These are phyloP conservation scores for Yamadazyma sp. DNA, from an alignment of 805 yeast species.

Conservation along the genomic window DNA sequence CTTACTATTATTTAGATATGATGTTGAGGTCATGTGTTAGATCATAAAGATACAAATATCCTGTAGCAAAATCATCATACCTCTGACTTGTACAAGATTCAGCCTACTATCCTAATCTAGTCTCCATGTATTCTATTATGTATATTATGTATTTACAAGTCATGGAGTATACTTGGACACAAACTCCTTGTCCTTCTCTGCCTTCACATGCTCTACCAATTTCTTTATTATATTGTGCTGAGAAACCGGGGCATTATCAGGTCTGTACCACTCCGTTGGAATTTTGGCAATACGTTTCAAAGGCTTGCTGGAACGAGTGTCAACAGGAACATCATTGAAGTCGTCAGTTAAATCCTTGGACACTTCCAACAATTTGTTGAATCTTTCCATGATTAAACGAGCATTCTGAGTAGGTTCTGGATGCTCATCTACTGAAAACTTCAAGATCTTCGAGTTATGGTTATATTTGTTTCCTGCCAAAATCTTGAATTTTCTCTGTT, in stretches of 20 bases:
- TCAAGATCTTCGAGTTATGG: slow-evolving; percentile 55
- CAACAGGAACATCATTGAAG: slow-evolving; percentile 79
- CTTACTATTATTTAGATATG: no score
- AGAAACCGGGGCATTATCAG: slow-evolving; percentile 64
- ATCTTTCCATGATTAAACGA: slow-evolving; percentile 61
- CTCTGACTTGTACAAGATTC: no score
- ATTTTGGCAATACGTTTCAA: slow-evolving; percentile 45
- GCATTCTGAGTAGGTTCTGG: slow-evolving; percentile 86
- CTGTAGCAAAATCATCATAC: no score
- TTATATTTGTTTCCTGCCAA: slow-evolving; percentile 79
- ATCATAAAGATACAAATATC: no score
- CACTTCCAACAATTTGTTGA: slow-evolving; percentile 60
- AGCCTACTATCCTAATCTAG: no score
- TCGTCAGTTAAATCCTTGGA: slow-evolving; percentile 63
- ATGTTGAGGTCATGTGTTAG: no score
- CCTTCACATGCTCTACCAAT: slow-evolving; percentile 34
- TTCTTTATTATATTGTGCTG: slow-evolving; percentile 33
- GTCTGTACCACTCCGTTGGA: slow-evolving; percentile 75
- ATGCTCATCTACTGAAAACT: slow-evolving; percentile 63
- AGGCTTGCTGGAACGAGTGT: slow-evolving; percentile 63
- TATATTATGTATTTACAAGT: slow-evolving; percentile 9
- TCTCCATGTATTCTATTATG: no score
- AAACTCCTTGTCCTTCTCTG: slow-evolving; percentile 33
- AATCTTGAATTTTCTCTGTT: slow-evolving; percentile 73
- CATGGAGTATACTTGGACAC: slow-evolving; percentile 17